Conservation (phyloP, 1,284 basidiomycete species). For the Irpex rosettiformis region DNA sequence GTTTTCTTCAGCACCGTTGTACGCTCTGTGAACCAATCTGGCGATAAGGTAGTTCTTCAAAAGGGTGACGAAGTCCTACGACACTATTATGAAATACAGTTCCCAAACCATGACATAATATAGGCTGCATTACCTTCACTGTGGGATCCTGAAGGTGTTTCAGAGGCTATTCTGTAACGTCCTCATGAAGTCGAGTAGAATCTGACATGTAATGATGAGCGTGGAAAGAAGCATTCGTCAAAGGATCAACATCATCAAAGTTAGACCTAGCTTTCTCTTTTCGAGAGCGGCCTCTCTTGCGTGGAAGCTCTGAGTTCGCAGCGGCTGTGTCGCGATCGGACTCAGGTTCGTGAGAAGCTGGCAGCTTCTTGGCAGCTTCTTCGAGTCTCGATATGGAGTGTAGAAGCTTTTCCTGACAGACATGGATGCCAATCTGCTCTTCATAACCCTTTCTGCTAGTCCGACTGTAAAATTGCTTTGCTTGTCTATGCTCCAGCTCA, state of each 20-base stretch:
- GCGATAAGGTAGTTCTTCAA: constrained; percentile 22
- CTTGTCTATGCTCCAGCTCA: constrained; percentile 17
- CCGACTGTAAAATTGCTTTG: constrained; percentile 13
- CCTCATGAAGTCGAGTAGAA: constrained; percentile 12
- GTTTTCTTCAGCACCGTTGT: constrained; percentile 2
- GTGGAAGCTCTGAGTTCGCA: not conserved
- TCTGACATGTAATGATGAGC: constrained; percentile 18
- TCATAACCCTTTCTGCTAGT: constrained; percentile 10
- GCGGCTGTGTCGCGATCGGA: not conserved
- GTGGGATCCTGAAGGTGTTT: constrained; percentile 19
- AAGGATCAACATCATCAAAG: constrained; percentile 4
- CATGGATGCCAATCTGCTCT: constrained; percentile 7
- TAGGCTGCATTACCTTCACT: constrained; percentile 17
- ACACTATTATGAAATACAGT: not conserved
- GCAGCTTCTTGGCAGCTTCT: not conserved
- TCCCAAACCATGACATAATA: not conserved
- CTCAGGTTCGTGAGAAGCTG: not conserved
- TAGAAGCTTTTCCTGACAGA: constrained; percentile 6
- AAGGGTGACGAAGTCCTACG: constrained; percentile 22
- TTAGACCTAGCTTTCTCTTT: not conserved
- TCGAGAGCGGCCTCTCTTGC: not conserved
- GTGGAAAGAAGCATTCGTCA: constrained; percentile 7
- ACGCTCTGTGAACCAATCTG: constrained; percentile 8
- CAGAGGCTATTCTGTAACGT: constrained; percentile 17
- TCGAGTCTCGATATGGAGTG: not conserved